Conservation (phyloP, 2,329 filamentous ascomycete genomes). For the Aspergillus amoenus region DNA sequence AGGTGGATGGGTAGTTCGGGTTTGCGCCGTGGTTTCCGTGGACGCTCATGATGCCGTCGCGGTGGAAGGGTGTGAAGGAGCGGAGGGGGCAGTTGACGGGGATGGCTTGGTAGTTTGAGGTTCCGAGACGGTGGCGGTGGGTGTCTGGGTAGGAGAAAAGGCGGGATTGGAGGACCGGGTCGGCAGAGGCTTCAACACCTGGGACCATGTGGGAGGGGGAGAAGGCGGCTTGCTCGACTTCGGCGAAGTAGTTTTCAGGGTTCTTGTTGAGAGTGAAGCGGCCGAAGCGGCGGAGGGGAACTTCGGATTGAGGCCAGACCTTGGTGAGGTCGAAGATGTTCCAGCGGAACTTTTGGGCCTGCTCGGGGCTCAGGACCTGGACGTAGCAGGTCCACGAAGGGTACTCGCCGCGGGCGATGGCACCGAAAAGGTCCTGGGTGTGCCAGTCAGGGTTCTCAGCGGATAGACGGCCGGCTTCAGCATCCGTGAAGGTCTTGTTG, state of each 20-base stretch:
- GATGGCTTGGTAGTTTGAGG: constrained; percentile 62
- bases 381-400: constrained; percentile 65
- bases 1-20: constrained; percentile 53
- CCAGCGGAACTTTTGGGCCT: constrained; percentile 61
- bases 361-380: constrained; percentile 62
- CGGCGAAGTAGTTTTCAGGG: constrained; percentile 65
- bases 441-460: constrained; percentile 62
- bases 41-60: constrained; percentile 70
- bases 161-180: constrained; percentile 68
- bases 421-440: constrained; percentile 63
- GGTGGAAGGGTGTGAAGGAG: constrained; percentile 65
- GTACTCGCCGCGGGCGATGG: constrained; percentile 61
- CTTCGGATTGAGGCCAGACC: constrained; percentile 64
- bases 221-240: constrained; percentile 71
- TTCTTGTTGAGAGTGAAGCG: constrained; percentile 66
- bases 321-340: constrained; percentile 71
- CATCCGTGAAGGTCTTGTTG: constrained; percentile 58
- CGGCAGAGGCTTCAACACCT: constrained; percentile 67
- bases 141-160: constrained; percentile 72
- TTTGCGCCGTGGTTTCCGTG: constrained; percentile 63
- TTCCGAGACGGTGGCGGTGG: constrained; percentile 62
- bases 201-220: constrained; percentile 66
- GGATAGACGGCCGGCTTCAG: constrained; percentile 55
- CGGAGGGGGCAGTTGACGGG: constrained; percentile 59
- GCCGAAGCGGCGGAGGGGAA: constrained; percentile 62